Conservation (phyloP, 352 stramenopile species). For the Pythium coloratum region DNA sequence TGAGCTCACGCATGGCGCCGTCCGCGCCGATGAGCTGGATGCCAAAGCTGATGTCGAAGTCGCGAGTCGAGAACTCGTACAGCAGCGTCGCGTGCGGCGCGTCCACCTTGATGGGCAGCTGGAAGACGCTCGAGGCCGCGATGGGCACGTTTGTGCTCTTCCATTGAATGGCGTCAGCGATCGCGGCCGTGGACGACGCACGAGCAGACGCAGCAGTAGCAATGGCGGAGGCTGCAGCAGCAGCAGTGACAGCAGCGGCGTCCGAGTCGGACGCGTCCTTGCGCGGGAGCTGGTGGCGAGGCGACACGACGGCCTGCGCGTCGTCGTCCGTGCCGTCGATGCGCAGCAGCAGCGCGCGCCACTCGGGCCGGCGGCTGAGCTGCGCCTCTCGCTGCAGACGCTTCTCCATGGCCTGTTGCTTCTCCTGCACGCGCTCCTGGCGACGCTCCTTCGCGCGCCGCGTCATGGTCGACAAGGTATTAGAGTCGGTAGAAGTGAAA, state of each 20-base stretch:
- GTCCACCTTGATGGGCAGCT: slow-evolving; percentile 76
- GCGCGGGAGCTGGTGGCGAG: slow-evolving; percentile 17
- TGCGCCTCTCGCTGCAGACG: slow-evolving; percentile 36
- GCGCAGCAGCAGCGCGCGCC: slow-evolving; percentile 53
- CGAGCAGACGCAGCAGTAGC: neutral
- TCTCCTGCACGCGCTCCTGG: slow-evolving; percentile 57
- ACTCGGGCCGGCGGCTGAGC: slow-evolving; percentile 48
- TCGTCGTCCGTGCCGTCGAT: slow-evolving; percentile 46
- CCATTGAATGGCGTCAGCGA: slow-evolving; percentile 69
- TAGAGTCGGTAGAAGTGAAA: neutral
- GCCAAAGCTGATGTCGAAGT: slow-evolving; percentile 76
- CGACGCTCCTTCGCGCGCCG: slow-evolving; percentile 74
- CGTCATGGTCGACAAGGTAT: slow-evolving; percentile 42
- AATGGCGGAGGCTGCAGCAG: neutral
- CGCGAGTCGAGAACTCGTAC: slow-evolving; percentile 66
- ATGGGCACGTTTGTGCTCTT: slow-evolving; percentile 77
- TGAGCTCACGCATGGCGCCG: slow-evolving; percentile 52
- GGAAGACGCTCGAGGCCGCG: slow-evolving; percentile 57
- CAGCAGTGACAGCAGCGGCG: slow-evolving; percentile 2
- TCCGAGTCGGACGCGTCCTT: neutral
- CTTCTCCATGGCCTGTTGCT: slow-evolving; percentile 48
- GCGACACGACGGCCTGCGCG: slow-evolving; percentile 21
- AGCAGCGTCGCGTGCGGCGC: slow-evolving; percentile 51
- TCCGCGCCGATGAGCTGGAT: slow-evolving; percentile 67
- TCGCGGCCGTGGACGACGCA: neutral